Conservation (phyloP, 495 filamentous ascomycete genomes). For the Penicillium herquei region DNA sequence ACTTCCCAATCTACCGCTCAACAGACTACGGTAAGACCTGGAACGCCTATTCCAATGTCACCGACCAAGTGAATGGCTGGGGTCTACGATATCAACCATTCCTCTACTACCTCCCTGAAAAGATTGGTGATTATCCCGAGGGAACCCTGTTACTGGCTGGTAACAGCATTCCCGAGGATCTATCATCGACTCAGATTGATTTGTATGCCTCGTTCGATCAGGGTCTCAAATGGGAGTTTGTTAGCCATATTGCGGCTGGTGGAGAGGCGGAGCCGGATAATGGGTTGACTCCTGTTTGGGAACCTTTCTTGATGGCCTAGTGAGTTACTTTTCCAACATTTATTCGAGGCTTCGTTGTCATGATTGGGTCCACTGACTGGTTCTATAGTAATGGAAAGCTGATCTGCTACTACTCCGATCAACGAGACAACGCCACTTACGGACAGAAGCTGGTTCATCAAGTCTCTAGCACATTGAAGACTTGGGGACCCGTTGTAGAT, state of each 20-base stretch:
- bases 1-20: conserved; percentile 66
- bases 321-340: conserved; percentile 12
- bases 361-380: neutral
- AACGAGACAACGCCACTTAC: conserved; percentile 56
- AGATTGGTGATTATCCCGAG: conserved; percentile 52
- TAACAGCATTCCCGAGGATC: conserved; percentile 61
- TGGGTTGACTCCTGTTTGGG: conserved; percentile 67
- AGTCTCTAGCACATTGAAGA: conserved; percentile 51
- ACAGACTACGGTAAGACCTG: conserved; percentile 60
- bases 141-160: conserved; percentile 64
- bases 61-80: conserved; percentile 61
- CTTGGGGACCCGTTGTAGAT: conserved; percentile 57
- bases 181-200: conserved; percentile 63
- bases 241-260: conserved; percentile 63
- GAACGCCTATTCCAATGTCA: conserved; percentile 58
- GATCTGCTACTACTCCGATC: conserved; percentile 68
- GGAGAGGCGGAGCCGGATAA: conserved; percentile 60
- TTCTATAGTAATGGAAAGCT: conserved; percentile 50
- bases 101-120: conserved; percentile 57
- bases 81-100: conserved; percentile 69
- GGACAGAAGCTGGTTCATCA: conserved; percentile 69
- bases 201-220: conserved; percentile 61
- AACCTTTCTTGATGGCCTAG: conserved; percentile 60
- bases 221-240: conserved; percentile 63
- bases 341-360: neutral